Evolutionary conservation across 2,329 filamentous ascomycete species (phyloP), one percentile per base, ranked within the genome.

Genomic region (Hypomyces perniciosus): DNA sequence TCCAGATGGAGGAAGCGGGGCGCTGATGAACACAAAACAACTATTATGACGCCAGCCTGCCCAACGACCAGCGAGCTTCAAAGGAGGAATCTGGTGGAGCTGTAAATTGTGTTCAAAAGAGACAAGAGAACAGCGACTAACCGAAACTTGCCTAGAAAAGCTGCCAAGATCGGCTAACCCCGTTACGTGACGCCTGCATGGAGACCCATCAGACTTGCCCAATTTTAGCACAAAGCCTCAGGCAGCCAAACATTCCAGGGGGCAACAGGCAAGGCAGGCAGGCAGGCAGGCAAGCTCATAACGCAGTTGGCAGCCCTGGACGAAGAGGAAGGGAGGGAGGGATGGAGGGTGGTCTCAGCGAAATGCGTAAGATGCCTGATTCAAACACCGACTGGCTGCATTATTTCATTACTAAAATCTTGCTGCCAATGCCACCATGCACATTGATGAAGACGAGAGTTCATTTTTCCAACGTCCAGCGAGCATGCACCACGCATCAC

Each of bases 161-260:
- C n/a, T 40, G 27, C 33, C 41, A 45, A 45, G 13, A 44, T 27
- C 4, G 2, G 42, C 51, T 53, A 50, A 39, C 2, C 51, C 51
- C 28, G 37, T 46, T 48, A 9, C 27, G 42, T 34, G 41, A 46
- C 44, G 33, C 46, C 50, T 45, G 39, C 12, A 44, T 26, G 20
- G 20, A 13, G 40, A 33, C 41, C 50, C 46, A 26, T 40, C 9
- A 40, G 10, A 28, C 29, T 39, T 10, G 31, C 42, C 13, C 44
- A 44, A 35, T 35, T 40, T 39, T 34, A 20, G 6, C 33, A 40
- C 49, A 20, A n/a, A n/a, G 51, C 47, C 47, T 53, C 30, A 53
- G 47, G 47, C 51, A 53, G 8, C 51, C 43, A 48, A 42, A 41
- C 33, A 44, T 52, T 44, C 50, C 50, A 52, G 50, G 50, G 50